phyloP scores from a whole-genome alignment of 2,329 filamentous ascomycete genomes.

The Diaporthe sp. region DNA sequence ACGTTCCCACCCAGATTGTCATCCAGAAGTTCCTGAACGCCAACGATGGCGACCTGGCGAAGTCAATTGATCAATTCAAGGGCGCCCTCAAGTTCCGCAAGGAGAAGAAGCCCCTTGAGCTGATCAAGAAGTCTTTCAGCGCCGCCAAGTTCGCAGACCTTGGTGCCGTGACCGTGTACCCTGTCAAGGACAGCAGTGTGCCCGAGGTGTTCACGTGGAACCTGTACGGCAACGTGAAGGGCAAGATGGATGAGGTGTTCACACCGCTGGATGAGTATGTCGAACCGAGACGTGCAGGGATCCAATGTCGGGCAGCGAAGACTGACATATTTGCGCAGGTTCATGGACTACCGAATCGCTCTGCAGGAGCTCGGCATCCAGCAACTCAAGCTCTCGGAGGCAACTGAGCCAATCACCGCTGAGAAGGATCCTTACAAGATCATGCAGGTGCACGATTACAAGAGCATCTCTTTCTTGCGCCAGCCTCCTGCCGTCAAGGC shows the following conservation, averaged over 20 bases:
- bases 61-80: slow-evolving; percentile 81
- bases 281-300: too few species aligned
- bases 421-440: slow-evolving; percentile 89
- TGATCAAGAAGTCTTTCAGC: slow-evolving; percentile 73
- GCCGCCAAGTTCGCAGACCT: slow-evolving; percentile 78
- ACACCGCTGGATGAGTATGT: slow-evolving; percentile 82
- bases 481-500: slow-evolving; percentile 81
- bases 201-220: slow-evolving; percentile 86
- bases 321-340: slow-evolving; percentile 60
- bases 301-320: not conserved
- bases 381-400: slow-evolving; percentile 76
- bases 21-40: slow-evolving; percentile 95
- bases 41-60: slow-evolving; percentile 79
- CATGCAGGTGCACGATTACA: slow-evolving; percentile 94
- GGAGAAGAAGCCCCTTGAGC: slow-evolving; percentile 75
- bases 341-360: slow-evolving; percentile 88
- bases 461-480: slow-evolving; percentile 86
- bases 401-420: slow-evolving; percentile 77
- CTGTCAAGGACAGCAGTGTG: slow-evolving; percentile 51
- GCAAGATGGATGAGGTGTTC: slow-evolving; percentile 82
- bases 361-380: slow-evolving; percentile 78
- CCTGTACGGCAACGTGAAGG: slow-evolving; percentile 89
- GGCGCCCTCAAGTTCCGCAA: slow-evolving; percentile 88
- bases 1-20: slow-evolving; percentile 83
- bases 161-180: slow-evolving; percentile 83